Conservation (phyloP, 208 protist species). For the Entamoeba nuttalli region DNA sequence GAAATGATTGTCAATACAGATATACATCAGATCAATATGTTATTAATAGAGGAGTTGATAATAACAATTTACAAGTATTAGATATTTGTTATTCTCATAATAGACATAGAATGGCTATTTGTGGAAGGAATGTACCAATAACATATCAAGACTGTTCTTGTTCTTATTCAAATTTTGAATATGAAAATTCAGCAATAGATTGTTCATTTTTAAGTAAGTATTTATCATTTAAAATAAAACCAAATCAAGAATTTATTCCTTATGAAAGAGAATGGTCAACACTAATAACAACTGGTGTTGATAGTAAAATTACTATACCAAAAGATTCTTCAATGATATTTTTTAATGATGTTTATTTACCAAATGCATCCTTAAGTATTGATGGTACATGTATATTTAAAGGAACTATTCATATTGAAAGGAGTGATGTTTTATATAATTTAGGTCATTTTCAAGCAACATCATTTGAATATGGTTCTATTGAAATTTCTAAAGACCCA, state of each 20-base stretch:
- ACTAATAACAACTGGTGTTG: neutral
- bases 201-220: neutral
- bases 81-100: neutral
- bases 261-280: neutral
- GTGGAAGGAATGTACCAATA: neutral
- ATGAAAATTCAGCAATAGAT: neutral
- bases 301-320: neutral
- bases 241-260: neutral
- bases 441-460: neutral
- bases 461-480: neutral
- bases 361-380: neutral
- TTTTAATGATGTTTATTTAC: neutral
- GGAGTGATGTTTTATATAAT: neutral
- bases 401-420: neutral
- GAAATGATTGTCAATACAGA: neutral
- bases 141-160: neutral
- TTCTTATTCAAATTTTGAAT: neutral
- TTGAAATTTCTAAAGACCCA: neutral
- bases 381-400: neutral
- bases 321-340: neutral
- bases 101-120: neutral
- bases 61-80: neutral
- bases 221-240: neutral
- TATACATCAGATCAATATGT: neutral
- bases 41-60: neutral